phyloP scores from a whole-genome alignment of 2,329 filamentous ascomycete genomes.

The Aureobasidium sp. region DNA sequence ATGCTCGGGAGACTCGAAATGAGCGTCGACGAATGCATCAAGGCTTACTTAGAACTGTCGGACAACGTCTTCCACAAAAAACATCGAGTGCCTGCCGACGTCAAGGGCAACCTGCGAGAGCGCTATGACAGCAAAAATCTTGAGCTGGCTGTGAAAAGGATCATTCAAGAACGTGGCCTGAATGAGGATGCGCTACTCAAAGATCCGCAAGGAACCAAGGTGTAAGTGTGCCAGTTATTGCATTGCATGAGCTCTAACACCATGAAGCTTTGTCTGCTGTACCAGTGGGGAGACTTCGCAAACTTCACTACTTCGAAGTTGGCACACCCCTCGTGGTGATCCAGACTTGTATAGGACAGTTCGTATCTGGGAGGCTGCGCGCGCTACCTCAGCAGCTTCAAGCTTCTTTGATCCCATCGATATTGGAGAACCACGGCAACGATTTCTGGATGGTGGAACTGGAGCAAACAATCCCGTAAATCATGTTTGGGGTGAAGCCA shows the following conservation, averaged over 20 bases:
- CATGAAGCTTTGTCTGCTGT: conserved; percentile 19
- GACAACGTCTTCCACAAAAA: conserved; percentile 16
- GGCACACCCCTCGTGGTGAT: not conserved
- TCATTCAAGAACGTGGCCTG: conserved; percentile 17
- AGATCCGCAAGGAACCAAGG: not conserved
- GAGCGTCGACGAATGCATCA: conserved; percentile 20
- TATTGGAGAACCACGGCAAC: conserved; percentile 28
- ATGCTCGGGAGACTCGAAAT: conserved; percentile 23
- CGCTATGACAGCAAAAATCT: conserved; percentile 15
- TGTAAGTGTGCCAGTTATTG: not conserved
- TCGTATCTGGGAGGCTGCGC: conserved; percentile 25
- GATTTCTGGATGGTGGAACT: conserved; percentile 40
- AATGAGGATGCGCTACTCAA: not conserved
- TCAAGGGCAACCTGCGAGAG: conserved; percentile 14
- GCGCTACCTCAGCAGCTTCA: conserved; percentile 28
- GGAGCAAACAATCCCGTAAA: conserved; percentile 43
- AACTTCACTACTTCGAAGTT: not conserved
- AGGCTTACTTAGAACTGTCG: conserved; percentile 15
- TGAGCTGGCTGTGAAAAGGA: conserved; percentile 17
- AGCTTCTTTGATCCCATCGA: conserved; percentile 31
- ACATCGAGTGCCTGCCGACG: not conserved
- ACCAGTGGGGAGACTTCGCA: not conserved
- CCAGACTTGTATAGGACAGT: conserved; percentile 16
- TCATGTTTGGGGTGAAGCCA: conserved; percentile 33
- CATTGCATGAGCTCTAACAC: not conserved